Evolutionary conservation across 2,329 filamentous ascomycete species (phyloP), one percentile per base, ranked within the genome.

Genomic region (Sporothrix euskadiensis): DNA sequence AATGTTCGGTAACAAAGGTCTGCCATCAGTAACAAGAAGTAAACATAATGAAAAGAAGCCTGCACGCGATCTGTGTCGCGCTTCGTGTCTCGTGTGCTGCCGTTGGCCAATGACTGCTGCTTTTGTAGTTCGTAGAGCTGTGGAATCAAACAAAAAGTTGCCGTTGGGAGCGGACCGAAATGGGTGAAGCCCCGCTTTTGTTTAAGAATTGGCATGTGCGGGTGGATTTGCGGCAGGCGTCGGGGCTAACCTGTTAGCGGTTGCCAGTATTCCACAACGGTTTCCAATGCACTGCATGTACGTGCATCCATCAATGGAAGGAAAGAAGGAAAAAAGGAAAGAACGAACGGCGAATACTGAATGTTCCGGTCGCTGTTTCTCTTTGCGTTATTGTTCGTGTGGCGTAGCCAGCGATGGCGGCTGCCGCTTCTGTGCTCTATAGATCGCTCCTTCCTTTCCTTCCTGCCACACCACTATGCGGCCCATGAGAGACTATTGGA

Each of bases 221-320:
- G 41, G 59, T 44, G 59, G 35, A 14, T 44, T 63, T 65, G 59
- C 59, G 35, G 35, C 35, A 44, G 19, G 59, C 35, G 35, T 35
- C 44, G 39, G 35, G 14, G 39, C 65, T 68, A 68, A 14, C 3
- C 26, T 22, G n/a, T 32, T 68, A 14, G 65, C 26, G 65, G 44
- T 47, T 4, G 26, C 22, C 5, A 49, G 63, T 35, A 68, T 35
- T 68, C 65, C 65, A 68, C 65, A 68, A 68, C 39, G 39, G 39
- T 47, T n/a, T 47, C 39, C 39, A 66, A 22, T n/a, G 44, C 8
- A 3, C 9, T 56, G 4, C 3, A 26, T 30, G 22, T 7, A 9
- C 22, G n/a, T 54, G 16, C 22, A 10, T 44, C 3, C 41, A 14
- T 14, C 9, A 8, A 44, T 44, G 41, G 12, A 44, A 44, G 12